These are phyloP conservation scores for Ophiostoma pallidulum DNA, from an alignment of 2,329 filamentous ascomycete genomes.

Conservation along the genomic window DNA sequence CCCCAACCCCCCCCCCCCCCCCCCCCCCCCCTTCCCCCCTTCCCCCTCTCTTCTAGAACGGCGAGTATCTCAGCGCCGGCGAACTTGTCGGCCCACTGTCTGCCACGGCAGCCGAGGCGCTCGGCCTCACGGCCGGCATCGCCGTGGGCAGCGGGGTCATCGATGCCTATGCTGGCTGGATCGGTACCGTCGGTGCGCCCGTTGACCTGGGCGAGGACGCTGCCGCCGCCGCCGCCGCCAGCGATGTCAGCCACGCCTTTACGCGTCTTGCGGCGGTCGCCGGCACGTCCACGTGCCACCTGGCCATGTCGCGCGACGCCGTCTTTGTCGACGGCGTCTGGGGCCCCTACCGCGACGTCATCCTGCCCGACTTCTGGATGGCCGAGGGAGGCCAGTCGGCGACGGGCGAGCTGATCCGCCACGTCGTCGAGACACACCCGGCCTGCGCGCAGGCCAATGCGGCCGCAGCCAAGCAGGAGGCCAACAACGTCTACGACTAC, in stretches of 20 bases:
- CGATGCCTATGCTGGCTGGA: constrained; percentile 97
- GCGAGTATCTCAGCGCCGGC: constrained; percentile 81
- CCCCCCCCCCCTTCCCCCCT: no score
- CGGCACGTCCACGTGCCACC: constrained; percentile 92
- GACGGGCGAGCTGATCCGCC: constrained; percentile 86
- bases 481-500: constrained; percentile 89
- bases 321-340: constrained; percentile 94
- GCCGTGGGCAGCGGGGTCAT: constrained; percentile 95
- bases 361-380: constrained; percentile 91
- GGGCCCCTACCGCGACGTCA: constrained; percentile 92
- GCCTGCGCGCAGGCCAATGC: constrained; percentile 67
- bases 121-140: constrained; percentile 78
- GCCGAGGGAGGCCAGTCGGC: constrained; percentile 95
- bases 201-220: constrained; percentile 59
- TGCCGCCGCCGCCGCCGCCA: constrained; percentile 59
- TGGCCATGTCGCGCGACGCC: constrained; percentile 88
- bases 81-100: constrained; percentile 81
- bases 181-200: constrained; percentile 96
- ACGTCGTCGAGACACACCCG: constrained; percentile 91
- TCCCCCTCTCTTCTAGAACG: constrained; percentile 54
- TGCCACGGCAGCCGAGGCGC: constrained; percentile 69
- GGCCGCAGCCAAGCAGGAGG: constrained; percentile 69
- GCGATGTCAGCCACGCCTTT: constrained; percentile 88
- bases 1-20: no score
- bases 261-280: constrained; percentile 88